Evolutionary conservation across 2,329 filamentous ascomycete genomes (phyloP).

Genomic region (Lachnellula hyalina): DNA sequence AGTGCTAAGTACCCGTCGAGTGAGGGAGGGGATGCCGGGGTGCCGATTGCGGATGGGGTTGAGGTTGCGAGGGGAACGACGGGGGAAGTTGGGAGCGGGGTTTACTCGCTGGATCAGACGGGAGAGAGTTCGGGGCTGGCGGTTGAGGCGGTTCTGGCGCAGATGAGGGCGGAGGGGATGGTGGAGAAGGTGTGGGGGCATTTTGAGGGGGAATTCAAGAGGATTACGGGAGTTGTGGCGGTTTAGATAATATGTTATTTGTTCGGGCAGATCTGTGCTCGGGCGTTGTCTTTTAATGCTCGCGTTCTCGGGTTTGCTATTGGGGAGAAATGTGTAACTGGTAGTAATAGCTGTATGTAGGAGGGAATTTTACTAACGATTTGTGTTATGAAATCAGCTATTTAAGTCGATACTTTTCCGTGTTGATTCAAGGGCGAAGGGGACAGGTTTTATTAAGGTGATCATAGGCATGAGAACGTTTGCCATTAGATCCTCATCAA

Average conservation of each 20-base stretch:
- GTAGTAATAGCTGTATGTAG: too few species aligned
- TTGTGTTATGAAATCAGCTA: too few species aligned
- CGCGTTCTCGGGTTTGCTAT: too few species aligned
- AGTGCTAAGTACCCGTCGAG: conserved; percentile 29
- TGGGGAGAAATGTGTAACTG: too few species aligned
- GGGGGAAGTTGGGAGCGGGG: conserved; percentile 31
- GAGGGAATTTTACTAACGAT: too few species aligned
- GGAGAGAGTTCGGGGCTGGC: conserved; percentile 24
- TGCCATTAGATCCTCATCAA: too few species aligned
- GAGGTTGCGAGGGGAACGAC: conserved; percentile 26
- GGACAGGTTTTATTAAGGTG: too few species aligned
- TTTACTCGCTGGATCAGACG: conserved; percentile 29
- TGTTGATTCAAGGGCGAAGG: too few species aligned
- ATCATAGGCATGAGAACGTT: too few species aligned
- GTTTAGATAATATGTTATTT: not conserved
- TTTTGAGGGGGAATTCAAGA: conserved; percentile 20
- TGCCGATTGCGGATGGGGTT: conserved; percentile 15
- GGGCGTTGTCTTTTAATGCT: too few species aligned
- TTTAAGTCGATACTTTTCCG: too few species aligned
- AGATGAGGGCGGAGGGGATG: conserved; percentile 31
- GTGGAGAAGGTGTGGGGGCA: conserved; percentile 30
- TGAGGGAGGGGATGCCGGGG: conserved; percentile 11
- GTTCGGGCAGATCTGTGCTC: too few species aligned
- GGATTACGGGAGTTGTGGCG: conserved; percentile 15
- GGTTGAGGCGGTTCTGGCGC: conserved; percentile 27